Evolutionary conservation across 2,329 filamentous ascomycete genomes (phyloP).

Genomic region (Phaeoacremonium minimum): DNA sequence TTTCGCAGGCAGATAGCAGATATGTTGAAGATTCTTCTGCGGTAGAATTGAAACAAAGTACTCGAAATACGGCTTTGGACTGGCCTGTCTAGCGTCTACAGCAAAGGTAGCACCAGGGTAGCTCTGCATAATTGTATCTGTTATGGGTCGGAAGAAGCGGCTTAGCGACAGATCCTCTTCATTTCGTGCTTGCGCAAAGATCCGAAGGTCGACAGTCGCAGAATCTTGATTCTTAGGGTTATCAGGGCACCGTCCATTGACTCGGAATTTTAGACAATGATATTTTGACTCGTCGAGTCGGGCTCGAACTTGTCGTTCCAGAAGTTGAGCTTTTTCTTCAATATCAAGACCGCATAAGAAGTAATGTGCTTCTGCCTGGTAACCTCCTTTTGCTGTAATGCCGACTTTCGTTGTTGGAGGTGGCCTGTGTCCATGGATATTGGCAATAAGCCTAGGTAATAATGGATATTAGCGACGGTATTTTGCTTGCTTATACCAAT

Average conservation of each 20-base stretch:
- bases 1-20: too few species aligned
- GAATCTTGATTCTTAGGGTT: constrained; percentile 24
- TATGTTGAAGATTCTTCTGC: neutral
- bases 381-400: constrained; percentile 26
- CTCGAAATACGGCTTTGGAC: constrained; percentile 37
- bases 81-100: constrained; percentile 20
- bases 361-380: constrained; percentile 25
- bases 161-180: constrained; percentile 12
- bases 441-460: constrained; percentile 26
- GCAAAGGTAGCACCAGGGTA: constrained; percentile 32
- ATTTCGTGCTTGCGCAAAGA: constrained; percentile 29
- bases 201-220: constrained; percentile 34
- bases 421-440: constrained; percentile 25
- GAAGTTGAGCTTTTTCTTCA: constrained; percentile 13
- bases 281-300: constrained; percentile 17
- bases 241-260: constrained; percentile 15
- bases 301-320: constrained; percentile 19
- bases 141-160: constrained; percentile 14
- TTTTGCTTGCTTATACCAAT: too few species aligned
- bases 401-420: constrained; percentile 25
- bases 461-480: too few species aligned
- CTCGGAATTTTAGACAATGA: constrained; percentile 20
- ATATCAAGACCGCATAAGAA: constrained; percentile 16
- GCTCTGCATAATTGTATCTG: constrained; percentile 25
- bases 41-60: constrained; percentile 31